phyloP scores from a whole-genome alignment of 805 yeast species.

The Saturnispora saitoi region DNA sequence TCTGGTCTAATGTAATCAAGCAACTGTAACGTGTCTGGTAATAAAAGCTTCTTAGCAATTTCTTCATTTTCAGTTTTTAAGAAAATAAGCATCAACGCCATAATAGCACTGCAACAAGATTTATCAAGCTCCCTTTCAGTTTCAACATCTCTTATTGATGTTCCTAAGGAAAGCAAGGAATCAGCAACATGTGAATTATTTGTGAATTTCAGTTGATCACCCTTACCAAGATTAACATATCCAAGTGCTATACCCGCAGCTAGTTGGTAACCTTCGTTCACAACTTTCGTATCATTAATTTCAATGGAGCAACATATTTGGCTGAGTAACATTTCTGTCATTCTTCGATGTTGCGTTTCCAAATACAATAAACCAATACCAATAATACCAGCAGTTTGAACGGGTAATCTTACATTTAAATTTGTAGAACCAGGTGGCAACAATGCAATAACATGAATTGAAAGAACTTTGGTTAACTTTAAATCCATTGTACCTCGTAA shows the following conservation, averaged over 20 bases:
- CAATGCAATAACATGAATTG: slow-evolving; percentile 88
- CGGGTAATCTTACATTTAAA: slow-evolving; percentile 69
- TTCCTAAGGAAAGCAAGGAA: slow-evolving; percentile 47
- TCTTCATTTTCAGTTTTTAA: slow-evolving; percentile 53
- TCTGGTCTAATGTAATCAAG: slow-evolving; percentile 76
- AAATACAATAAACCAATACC: slow-evolving; percentile 83
- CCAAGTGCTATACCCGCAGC: slow-evolving; percentile 91
- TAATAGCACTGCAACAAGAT: slow-evolving; percentile 63
- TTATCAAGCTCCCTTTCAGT: slow-evolving; percentile 50
- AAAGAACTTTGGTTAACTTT: slow-evolving; percentile 79
- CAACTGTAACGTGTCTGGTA: slow-evolving; percentile 52
- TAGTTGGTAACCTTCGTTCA: slow-evolving; percentile 72
- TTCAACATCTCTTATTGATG: slow-evolving; percentile 54
- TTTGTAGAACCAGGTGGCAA: slow-evolving; percentile 88
- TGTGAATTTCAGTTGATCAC: slow-evolving; percentile 40
- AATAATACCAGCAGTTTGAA: slow-evolving; percentile 85
- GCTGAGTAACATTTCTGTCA: slow-evolving; percentile 69
- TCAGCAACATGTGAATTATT: slow-evolving; percentile 61
- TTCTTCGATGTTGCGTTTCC: slow-evolving; percentile 71
- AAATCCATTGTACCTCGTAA: slow-evolving; percentile 73
- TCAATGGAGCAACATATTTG: slow-evolving; percentile 53
- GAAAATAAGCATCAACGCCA: slow-evolving; percentile 69
- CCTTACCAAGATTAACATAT: slow-evolving; percentile 70
- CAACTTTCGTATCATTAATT: slow-evolving; percentile 46
- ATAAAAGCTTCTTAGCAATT: slow-evolving; percentile 51